Evolutionary conservation across 73 alveolate genomes (phyloP), one percentile per base, ranked within the genome.

Genomic region (Paraurostyla sp.): DNA sequence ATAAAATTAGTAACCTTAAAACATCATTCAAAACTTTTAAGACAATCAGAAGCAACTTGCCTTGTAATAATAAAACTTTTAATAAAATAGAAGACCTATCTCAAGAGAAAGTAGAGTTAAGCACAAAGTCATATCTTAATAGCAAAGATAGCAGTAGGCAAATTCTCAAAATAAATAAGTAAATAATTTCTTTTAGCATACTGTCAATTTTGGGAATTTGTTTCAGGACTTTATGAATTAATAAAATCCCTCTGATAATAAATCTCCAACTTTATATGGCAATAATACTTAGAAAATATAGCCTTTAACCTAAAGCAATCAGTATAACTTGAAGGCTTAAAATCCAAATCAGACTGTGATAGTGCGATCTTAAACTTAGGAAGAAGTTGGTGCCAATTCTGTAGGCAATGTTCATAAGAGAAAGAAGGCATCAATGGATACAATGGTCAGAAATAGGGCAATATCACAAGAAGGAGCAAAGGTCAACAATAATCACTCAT

Each of bases 371-470:
- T 60, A 22, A 27, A 60, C 78, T 60, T 32, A 60, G 32, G 78
- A 60, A 60, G 78, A 60, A 16, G 78, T 60, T 18, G 78, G 78
- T 27, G 49, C n/a, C n/a, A n/a, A n/a, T n/a, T n/a, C n/a, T n/a
- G n/a, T n/a, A 16, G 9, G 45, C 78, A 60, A 60, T 60, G n/a
- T n/a, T n/a, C n/a, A n/a, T 30, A 60, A 29, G 32, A 20, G 50
- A 16, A 60, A 60, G 78, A 60, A 60, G 32, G 49, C 78, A 6
- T 60, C 78, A 7, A n/a, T 60, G 7, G 78, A 60, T 60, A 32
- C n/a, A n/a, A n/a, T 60, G 78, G 4, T 60, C 13, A 60, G 78
- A 60, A 60, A 60, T 30, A 60, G 78, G 32, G 32, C 22, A 6
- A 7, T 22, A 27, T 27, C 51, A 2, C 32, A 60, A 32, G 78